These are phyloP conservation scores for Zymoseptoria tritici DNA, from an alignment of 2,329 filamentous ascomycete species.

Conservation along the genomic window DNA sequence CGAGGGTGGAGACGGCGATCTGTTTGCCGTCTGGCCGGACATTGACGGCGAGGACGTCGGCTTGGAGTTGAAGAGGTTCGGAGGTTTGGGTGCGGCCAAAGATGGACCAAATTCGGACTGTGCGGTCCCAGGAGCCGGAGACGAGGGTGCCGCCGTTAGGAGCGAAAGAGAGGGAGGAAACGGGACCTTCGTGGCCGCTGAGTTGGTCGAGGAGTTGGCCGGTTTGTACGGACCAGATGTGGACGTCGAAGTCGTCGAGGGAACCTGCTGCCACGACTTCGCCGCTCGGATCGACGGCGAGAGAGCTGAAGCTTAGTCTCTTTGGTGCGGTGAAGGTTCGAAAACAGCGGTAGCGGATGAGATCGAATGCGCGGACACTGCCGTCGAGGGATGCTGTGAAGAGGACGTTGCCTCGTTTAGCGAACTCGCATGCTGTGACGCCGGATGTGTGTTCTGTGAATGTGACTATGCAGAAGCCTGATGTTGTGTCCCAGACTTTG, in stretches of 20 bases:
- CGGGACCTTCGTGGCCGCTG: conserved; percentile 86
- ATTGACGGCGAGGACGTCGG: conserved; percentile 80
- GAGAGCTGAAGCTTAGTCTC: conserved; percentile 81
- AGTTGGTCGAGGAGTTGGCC: conserved; percentile 88
- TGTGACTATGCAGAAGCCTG: conserved; percentile 95
- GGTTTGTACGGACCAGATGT: conserved; percentile 98
- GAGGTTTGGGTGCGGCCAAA: conserved; percentile 91
- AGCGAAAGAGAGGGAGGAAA: conserved; percentile 81
- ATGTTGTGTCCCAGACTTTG: conserved; percentile 95
- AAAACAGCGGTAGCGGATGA: conserved; percentile 94
- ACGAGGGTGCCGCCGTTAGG: conserved; percentile 77
- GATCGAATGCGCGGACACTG: conserved; percentile 89
- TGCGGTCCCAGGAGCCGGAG: conserved; percentile 94
- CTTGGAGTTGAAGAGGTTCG: conserved; percentile 84
- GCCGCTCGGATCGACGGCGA: conserved; percentile 94
- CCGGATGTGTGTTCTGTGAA: conserved; percentile 95
- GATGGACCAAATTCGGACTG: conserved; percentile 91
- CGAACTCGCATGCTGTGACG: conserved; percentile 89
- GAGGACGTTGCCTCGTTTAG: conserved; percentile 88
- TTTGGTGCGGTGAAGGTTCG: conserved; percentile 93
- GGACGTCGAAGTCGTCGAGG: conserved; percentile 91
- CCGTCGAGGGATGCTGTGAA: conserved; percentile 95
- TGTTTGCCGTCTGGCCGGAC: conserved; percentile 87
- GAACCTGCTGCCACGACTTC: conserved; percentile 95
- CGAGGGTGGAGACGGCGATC: conserved; percentile 82